Base-by-base conservation (phyloP, 306 rosid species). In the Begonia peltatifolia region DNA sequence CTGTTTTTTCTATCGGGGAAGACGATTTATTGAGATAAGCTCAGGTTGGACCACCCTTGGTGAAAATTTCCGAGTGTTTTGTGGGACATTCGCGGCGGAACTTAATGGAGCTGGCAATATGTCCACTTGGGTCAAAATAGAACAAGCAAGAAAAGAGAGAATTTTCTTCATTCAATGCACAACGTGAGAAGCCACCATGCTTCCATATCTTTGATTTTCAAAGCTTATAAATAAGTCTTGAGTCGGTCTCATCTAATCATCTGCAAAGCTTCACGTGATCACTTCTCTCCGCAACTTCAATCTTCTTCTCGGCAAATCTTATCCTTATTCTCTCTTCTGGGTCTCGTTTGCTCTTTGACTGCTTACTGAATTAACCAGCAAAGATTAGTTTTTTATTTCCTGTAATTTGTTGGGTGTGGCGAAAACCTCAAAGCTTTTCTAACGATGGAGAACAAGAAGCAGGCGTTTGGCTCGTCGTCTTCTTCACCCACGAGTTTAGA, bases 371-470 rank as follows among this genome's bases (percentile, higher is more conserved):
- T 60, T 61, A 66, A 55, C 60, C 36, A 69, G 61, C 70, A 42
- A 50, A 36, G 35, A 70, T 64, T 68, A 17, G 18, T 17, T 17
- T 17, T 17, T 17, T 17, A n/a, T 17, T 17, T 17, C 1, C 18
- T 17, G 18, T 17, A 17, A 17, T 17, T 17, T 17, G 18, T 17
- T 17, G 18, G 18, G 18, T 17, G 18, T 17, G 18, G 18, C 18
- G 18, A 17, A 17, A 17, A 17, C 18, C 66, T 72, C 78, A 66
- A 67, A 62, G 52, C 52, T 49, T 23, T 49, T 18, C 59, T 12
- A 35, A 41, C 54, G 41, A 87, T 83, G 87, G 87, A 79, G 61
- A 64, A 56, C 64, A 74, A 74, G 71, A 83, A 63, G 41, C 71
- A 70, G 52, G 58, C 56, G 2, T 71, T 61, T 23, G 63, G 62